These are phyloP conservation scores for Echinosophora koreensis DNA, from an alignment of 306 rosid species.

Conservation along the genomic window DNA sequence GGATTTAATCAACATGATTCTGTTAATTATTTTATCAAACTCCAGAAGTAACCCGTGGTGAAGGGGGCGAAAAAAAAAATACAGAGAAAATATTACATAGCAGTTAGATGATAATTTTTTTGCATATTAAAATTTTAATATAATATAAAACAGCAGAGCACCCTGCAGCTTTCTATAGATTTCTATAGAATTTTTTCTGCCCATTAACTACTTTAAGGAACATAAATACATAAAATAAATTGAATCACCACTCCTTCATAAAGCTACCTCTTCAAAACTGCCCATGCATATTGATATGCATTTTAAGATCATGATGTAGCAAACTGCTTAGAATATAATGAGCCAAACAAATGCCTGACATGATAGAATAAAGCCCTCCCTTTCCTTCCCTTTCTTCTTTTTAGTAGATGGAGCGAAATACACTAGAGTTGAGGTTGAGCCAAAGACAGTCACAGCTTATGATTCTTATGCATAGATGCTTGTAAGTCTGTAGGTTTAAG, in stretches of 20 bases:
- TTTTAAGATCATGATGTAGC: conserved; percentile 29
- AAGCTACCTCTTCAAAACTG: conserved; percentile 46
- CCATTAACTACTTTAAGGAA: conserved; percentile 17
- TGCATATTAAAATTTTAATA: conserved; percentile 2
- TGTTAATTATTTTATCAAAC: conserved; percentile 1
- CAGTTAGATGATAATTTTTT: conserved; percentile 25
- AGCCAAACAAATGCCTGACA: conserved; percentile 8
- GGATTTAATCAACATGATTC: neutral
- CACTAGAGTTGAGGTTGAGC: conserved; percentile 17
- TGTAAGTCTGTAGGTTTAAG: conserved; percentile 7
- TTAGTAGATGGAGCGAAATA: conserved; percentile 6
- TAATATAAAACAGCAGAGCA: conserved; percentile 34
- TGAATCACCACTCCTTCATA: conserved; percentile 34
- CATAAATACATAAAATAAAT: conserved; percentile 37
- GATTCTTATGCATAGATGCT: conserved; percentile 42
- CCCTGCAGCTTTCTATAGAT: conserved; percentile 27
- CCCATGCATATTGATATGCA: neutral
- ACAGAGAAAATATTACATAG: conserved; percentile 36
- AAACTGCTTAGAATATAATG: neutral
- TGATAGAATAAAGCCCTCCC: conserved; percentile 15
- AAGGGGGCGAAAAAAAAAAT: neutral
- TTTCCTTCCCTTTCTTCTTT: neutral
- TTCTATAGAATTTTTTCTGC: conserved; percentile 29
- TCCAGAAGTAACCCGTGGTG: neutral
- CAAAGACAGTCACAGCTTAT: neutral